Percentiles rank a stretch among this genome's conserved stretches.
Evolutionary conservation across 495 filamentous ascomycete species (phyloP).

Genomic region (Penicillium salamii): DNA sequence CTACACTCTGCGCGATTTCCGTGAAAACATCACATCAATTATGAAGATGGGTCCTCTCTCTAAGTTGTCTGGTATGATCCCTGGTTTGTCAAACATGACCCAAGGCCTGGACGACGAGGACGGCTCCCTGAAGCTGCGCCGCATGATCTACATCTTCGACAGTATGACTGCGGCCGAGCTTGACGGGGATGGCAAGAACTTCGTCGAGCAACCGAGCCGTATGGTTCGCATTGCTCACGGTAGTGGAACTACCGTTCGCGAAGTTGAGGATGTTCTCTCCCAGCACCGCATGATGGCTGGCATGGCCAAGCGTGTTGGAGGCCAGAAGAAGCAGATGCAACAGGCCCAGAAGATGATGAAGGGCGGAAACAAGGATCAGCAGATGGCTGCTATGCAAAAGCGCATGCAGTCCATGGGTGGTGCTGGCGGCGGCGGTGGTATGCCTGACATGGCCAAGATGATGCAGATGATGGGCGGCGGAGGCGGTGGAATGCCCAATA

Average conservation of each 20-base stretch:
- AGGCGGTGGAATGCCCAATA: slow-evolving; percentile 47
- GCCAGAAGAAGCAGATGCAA: slow-evolving; percentile 95
- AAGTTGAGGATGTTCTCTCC: slow-evolving; percentile 95
- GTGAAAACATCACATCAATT: slow-evolving; percentile 93
- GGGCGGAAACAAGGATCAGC: slow-evolving; percentile 83
- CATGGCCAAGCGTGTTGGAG: slow-evolving; percentile 98
- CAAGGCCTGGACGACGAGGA: slow-evolving; percentile 96
- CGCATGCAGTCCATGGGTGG: slow-evolving; percentile 89
- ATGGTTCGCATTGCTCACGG: slow-evolving; percentile 92
- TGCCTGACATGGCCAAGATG: slow-evolving; percentile 60
- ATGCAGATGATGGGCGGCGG: slow-evolving; percentile 57
- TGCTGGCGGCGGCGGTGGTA: slow-evolving; percentile 46
- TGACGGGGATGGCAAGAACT: slow-evolving; percentile 90
- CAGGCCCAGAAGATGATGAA: slow-evolving; percentile 86
- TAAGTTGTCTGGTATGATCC: slow-evolving; percentile 99
- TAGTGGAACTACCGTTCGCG: slow-evolving; percentile 84
- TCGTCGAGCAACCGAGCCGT: slow-evolving; percentile 86
- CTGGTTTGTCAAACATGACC: slow-evolving; percentile 88
- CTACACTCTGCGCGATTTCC: slow-evolving; percentile 91
- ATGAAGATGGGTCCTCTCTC: slow-evolving; percentile 99
- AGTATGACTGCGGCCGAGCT: slow-evolving; percentile 95
- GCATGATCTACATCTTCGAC: slow-evolving; percentile 99
- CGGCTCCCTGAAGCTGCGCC: slow-evolving; percentile 83
- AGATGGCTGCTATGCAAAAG: slow-evolving; percentile 98
- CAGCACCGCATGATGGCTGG: slow-evolving; percentile 99